phyloP scores from a whole-genome alignment of 208 protist genomes.

The Phytomonas francai region DNA sequence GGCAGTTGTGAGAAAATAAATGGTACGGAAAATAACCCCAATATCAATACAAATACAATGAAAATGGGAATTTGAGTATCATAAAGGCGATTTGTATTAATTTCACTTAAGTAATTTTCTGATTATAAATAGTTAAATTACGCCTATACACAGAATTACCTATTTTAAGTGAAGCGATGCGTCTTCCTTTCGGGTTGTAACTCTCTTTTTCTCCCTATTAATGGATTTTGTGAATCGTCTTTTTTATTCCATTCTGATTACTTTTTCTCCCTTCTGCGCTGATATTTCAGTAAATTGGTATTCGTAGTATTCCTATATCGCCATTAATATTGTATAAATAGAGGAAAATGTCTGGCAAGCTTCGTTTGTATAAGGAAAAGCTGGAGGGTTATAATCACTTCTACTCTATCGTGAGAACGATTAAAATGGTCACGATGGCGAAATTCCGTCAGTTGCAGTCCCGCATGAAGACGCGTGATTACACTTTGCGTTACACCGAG shows the following conservation, averaged over 20 bases:
- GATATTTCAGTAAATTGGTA: neutral
- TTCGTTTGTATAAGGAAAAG: conserved; percentile 89
- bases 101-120: conserved; percentile 2
- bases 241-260: neutral
- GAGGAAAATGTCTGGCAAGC: conserved; percentile 76
- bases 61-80: too few species aligned
- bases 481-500: conserved; percentile 84
- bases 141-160: conserved; percentile 3
- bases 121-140: neutral
- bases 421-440: conserved; percentile 89
- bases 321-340: conserved; percentile 1
- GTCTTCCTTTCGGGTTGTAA: conserved; percentile 9
- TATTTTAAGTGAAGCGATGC: conserved; percentile 11
- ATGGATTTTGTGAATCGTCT: neutral
- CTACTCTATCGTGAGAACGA: conserved; percentile 89
- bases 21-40: neutral
- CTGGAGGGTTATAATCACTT: conserved; percentile 89
- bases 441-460: conserved; percentile 75
- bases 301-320: neutral
- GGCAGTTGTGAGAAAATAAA: neutral
- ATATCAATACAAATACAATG: too few species aligned
- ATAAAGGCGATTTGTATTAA: conserved; percentile 1
- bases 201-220: conserved; percentile 8
- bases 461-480: conserved; percentile 81
- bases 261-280: neutral